Evolutionary conservation across 2,329 filamentous ascomycete species (phyloP), one percentile per base, ranked within the genome.

Genomic region (Eurotiales sp.): DNA sequence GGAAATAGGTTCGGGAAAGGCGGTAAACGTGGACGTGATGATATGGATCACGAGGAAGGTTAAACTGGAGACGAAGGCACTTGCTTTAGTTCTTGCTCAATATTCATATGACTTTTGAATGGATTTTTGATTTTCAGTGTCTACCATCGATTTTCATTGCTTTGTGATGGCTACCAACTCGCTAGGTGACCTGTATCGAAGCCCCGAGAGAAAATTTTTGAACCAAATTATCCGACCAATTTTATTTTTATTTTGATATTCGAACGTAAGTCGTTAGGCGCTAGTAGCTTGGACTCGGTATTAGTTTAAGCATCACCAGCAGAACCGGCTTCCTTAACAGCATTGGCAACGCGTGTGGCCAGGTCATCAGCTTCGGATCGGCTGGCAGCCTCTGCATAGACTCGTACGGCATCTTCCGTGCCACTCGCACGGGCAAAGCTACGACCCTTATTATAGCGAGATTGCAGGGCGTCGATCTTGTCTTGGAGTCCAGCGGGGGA

Each of bases 371-470:
- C 90, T 71, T 97, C 92, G 14, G 85, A 87, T 57, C 88, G 84
- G 42, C 88, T 93, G 32, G 88, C 88, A 3, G 93, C 93, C 73
- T 99, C 93, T 7, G 92, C 92, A 66, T 99, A 99, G 17, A 99
- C 91, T 56, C 93, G 83, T 61, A 96, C 91, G 2, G 90, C 92
- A 69, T 99, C 95, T 71, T 99, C 93, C 0, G 93, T 99, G 25
- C 93, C 93, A 58, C 87, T 93, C 32, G 93, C 90, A 61, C 93
- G 85, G 7, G 90, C 93, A 70, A 99, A 99, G 45, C 88, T 86
- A 58, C 93, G 83, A 2, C 89, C 93, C 62, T 88, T 87, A 64
- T 88, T 88, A 73, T 95, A 96, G 71, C 96, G 96, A 65, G 85
- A 86, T 55, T 96, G 91, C 54, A 88, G 79, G 55, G 84, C 82